Conservation (phyloP, 495 filamentous ascomycete genomes). For the Elasticomyces elasticus region DNA sequence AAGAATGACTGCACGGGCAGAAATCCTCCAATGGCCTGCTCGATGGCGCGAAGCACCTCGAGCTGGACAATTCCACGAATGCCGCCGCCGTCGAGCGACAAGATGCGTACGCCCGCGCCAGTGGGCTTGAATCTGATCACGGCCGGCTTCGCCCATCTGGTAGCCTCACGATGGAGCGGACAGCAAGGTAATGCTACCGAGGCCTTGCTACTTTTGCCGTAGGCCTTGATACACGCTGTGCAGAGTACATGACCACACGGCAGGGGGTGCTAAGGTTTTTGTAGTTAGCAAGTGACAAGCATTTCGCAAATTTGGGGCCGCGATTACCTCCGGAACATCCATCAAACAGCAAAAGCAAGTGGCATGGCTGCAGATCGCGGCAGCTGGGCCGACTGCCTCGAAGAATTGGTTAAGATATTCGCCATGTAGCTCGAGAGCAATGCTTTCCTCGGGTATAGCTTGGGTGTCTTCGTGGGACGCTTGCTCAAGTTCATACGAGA, state of each 20-base stretch:
- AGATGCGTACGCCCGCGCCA: constrained; percentile 34
- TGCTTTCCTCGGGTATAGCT: constrained; percentile 19
- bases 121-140: constrained; percentile 16
- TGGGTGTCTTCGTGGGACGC: constrained; percentile 12
- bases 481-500: constrained; percentile 21
- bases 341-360: constrained; percentile 48
- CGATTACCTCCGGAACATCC: constrained; percentile 32
- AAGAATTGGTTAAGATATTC: constrained; percentile 27
- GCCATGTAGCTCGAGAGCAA: constrained; percentile 31
- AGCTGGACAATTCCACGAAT: constrained; percentile 25
- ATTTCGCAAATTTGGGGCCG: too few species aligned
- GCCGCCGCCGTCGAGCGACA: constrained; percentile 46
- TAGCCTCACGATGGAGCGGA: constrained; percentile 15
- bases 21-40: constrained; percentile 15
- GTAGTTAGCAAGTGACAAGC: neutral
- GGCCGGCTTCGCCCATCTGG: constrained; percentile 13
- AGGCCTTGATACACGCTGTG: constrained; percentile 34
- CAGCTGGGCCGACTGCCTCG: constrained; percentile 19
- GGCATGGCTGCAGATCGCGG: constrained; percentile 16
- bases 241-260: constrained; percentile 52
- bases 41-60: constrained; percentile 22
- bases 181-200: constrained; percentile 9
- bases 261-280: constrained; percentile 36
- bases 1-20: constrained; percentile 25
- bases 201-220: constrained; percentile 23